Percentiles rank a stretch among this genome's conserved stretches.
Evolutionary conservation across 2,329 filamentous ascomycete genomes (phyloP).

Genomic region (Malbranchea zuffiana): DNA sequence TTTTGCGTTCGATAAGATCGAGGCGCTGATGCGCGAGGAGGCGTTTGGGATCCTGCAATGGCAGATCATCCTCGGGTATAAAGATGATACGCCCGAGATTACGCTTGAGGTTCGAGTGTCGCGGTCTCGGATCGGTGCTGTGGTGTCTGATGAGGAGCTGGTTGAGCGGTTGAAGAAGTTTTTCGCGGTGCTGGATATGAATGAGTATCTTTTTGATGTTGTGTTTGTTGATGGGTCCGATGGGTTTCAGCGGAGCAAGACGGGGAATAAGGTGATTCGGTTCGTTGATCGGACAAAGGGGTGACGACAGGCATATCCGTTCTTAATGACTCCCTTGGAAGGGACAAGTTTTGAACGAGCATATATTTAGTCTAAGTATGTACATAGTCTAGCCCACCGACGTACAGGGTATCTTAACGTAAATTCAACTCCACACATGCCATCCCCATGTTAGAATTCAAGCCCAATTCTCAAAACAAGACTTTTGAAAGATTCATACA

Average conservation of each 20-base stretch:
- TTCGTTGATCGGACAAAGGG: conserved; percentile 15
- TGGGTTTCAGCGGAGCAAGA: conserved; percentile 16
- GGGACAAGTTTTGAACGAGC: no score
- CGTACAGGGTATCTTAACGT: no score
- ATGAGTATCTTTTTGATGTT: conserved; percentile 14
- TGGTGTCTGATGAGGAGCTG: conserved; percentile 5
- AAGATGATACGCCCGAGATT: conserved; percentile 7
- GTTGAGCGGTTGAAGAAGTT: conserved; percentile 4
- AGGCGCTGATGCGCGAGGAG: conserved; percentile 17
- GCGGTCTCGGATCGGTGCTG: conserved; percentile 1
- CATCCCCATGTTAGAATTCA: no score
- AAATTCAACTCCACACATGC: no score
- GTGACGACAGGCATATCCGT: not conserved
- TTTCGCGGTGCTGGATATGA: conserved; percentile 7
- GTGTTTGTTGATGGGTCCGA: conserved; percentile 11
- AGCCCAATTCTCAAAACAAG: no score
- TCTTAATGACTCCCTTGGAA: no score
- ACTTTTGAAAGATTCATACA: no score
- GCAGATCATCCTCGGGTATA: conserved; percentile 30
- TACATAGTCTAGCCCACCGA: no score
- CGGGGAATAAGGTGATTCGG: conserved; percentile 17
- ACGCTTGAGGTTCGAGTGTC: conserved; percentile 17
- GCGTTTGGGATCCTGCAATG: conserved; percentile 31
- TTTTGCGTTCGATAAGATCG: conserved; percentile 28
- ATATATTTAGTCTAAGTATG: no score